Base-by-base conservation (phyloP, 495 filamentous ascomycete genomes). In the Aspergillus cristatus region DNA sequence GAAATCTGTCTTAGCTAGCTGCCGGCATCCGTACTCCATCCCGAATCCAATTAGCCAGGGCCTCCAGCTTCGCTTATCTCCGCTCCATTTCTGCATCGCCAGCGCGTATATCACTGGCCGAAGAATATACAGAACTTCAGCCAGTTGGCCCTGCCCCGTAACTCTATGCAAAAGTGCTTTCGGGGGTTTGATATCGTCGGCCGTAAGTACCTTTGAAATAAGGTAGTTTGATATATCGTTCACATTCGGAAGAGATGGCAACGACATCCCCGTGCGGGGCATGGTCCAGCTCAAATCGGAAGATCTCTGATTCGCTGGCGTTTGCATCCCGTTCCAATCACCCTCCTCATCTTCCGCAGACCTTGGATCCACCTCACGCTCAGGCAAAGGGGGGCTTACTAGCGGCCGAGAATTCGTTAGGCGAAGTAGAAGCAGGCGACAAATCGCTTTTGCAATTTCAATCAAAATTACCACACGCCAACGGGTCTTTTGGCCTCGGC, bases 171-270 rank as follows among this genome's bases (percentile, higher is more conserved):
- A 69, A 32, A 98, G 75, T 13, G 82, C 75, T 14, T 77, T 79
- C 0, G 93, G 81, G 3, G 88, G 79, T 55, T 94, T 95, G 66
- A 98, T 88, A 57, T 97, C 91, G 61, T 97, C 93, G 13, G 93
- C 84, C 1, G 85, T 94, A 17, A 98, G 69, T 13, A 95, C 91
- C 36, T 90, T 87, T n/a, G 78, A 79, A 31, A 93, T 81, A 14
- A 98, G 74, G 56, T 91, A 96, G 25, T 74, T 78, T 17, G 82
- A 82, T 17, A 94, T 83, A 50, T 91, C 85, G 17, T 75, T 71
- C 7, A 81, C 75, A 35, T 78, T 77, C 1, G 91, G 91, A 15
- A 98, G 68, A 26, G 70, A 76, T 0, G 93, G 89, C 22, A 98
- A 74, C 6, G 74, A 79, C 33, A 94, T 65, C 6, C 86, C 86